Base-by-base conservation (phyloP, 257 asterid species). In the Scutellaria barbata region DNA sequence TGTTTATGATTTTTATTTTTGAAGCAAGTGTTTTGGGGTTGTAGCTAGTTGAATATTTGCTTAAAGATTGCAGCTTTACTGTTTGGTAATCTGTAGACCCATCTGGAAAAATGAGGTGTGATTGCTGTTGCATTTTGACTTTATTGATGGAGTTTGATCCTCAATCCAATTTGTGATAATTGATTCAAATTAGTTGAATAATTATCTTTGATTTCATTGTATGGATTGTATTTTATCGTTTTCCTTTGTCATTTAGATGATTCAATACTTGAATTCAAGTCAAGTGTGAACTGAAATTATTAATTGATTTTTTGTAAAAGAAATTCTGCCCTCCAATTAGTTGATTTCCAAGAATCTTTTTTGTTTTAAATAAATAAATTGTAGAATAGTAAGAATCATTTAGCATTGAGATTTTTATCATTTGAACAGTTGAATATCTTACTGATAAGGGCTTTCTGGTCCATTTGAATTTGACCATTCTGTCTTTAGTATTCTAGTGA, bases 1-100 rank as follows among this genome's bases (percentile, higher is more conserved):
- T 52, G 42, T 20, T 77, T 39, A 4, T 3, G n/a, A n/a, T 25
- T 30, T 10, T 12, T 12, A 13, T 46, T 8, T 37, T 12, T 45
- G 63, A 37, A n/a, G n/a, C n/a, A 56, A 61, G 53, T 57, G 42
- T 12, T 43, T 73, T 53, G 0, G 1, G 68, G 55, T 51, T 42
- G 6, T 39, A 41, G 47, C 51, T 75, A 22, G 5, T 63, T 72
- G 61, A 30, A n/a, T 8, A 45, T 81, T 48, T 25, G 55, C 61
- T 43, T 3, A 30, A 72, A 72, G 52, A 14, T 53, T 46, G 40
- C 17, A 55, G 9, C 59, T 76, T 76, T 79, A 48, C 53, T 71
- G 16, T 64, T 55, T 63, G 37, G 66, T 75, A 7, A 8, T 60
- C 37, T 20, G 66, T 81, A 72, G 86, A 81, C 78, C 83, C 79